phyloP scores from a whole-genome alignment of 2,329 filamentous ascomycete species.

The Pochonia chlamydosporia region DNA sequence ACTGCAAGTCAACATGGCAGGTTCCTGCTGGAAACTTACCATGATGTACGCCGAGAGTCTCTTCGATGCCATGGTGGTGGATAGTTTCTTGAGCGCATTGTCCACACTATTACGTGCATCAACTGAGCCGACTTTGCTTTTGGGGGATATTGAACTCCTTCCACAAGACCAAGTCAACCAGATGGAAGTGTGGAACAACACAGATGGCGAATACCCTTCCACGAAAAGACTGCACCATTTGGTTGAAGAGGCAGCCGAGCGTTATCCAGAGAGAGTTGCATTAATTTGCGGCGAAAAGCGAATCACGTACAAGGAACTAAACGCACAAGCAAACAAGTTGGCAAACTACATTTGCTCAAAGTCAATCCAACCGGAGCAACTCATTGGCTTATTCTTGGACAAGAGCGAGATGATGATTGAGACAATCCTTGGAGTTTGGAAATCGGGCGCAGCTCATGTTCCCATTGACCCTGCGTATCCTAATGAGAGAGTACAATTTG shows the following conservation, averaged over 20 bases:
- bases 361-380: neutral
- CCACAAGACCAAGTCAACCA: neutral
- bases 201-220: neutral
- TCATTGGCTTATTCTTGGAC: conserved; percentile 2
- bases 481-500: conserved; percentile 3
- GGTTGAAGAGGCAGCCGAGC: neutral
- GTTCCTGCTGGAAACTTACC: neutral
- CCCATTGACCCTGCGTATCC: conserved; percentile 9
- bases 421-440: conserved; percentile 2
- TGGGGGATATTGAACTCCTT: neutral
- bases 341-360: neutral
- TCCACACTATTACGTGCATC: neutral
- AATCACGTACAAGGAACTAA: conserved; percentile 1
- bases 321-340: neutral
- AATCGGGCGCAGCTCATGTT: conserved; percentile 6
- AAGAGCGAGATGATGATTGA: conserved; percentile 5
- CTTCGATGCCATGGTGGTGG: conserved; percentile 1
- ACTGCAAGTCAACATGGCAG: neutral
- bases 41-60: conserved; percentile 1
- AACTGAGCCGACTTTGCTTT: neutral
- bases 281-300: neutral
- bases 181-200: conserved; percentile 4
- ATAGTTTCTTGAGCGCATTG: conserved; percentile 1
- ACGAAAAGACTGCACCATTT: conserved; percentile 2
- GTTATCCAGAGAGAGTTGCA: neutral